These are phyloP conservation scores for Quercus lobata DNA, from an alignment of 331 rosid genomes.

Conservation along the genomic window DNA sequence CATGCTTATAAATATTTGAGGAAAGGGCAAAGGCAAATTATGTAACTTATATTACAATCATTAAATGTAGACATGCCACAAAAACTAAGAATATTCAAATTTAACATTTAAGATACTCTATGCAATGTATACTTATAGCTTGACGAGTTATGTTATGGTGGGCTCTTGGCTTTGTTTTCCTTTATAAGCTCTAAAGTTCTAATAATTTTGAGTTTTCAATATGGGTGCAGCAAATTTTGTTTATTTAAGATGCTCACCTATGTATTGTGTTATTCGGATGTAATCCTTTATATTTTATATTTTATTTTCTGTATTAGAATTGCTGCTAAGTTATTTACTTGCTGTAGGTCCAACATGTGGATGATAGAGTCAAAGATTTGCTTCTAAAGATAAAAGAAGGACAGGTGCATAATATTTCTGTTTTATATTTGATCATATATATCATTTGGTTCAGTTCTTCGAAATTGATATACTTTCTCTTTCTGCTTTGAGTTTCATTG, in stretches of 20 bases:
- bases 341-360: conserved; percentile 60
- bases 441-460: background rate
- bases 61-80: background rate
- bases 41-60: background rate
- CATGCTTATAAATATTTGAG: background rate
- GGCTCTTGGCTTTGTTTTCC: background rate
- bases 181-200: background rate
- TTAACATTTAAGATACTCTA: background rate
- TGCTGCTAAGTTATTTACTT: background rate
- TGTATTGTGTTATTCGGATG: background rate
- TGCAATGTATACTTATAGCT: background rate
- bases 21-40: background rate
- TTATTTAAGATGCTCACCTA: background rate
- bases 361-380: conserved; percentile 61
- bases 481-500: background rate
- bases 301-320: background rate
- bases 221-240: background rate
- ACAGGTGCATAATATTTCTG: conserved; percentile 38
- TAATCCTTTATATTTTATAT: background rate
- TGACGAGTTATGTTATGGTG: background rate
- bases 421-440: background rate
- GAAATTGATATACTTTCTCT: background rate
- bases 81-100: background rate
- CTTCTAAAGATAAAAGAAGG: conserved; percentile 69
- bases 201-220: background rate